phyloP scores from a whole-genome alignment of 345 rosid genomes.

The Dipteronia dyeriana region DNA sequence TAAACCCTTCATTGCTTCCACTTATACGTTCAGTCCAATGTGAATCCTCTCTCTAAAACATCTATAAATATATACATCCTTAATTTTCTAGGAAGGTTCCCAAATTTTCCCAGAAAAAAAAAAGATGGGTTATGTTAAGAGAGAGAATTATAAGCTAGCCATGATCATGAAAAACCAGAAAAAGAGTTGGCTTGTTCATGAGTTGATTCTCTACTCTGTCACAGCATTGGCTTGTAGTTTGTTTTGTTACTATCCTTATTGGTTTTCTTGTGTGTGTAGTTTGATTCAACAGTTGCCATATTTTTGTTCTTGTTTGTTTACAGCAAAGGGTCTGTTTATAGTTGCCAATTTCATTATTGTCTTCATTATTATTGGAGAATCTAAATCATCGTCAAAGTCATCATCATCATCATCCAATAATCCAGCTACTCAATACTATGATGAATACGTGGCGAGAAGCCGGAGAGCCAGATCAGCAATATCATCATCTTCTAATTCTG shows the following conservation, averaged over 20 bases:
- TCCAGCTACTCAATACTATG: conserved; percentile 28
- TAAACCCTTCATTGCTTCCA: conserved; percentile 16
- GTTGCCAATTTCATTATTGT: conserved; percentile 52
- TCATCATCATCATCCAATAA: conserved; percentile 9
- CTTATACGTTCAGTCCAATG: conserved; percentile 25
- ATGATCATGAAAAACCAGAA: conserved; percentile 30
- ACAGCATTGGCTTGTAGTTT: conserved; percentile 33
- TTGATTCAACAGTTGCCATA: conserved; percentile 26
- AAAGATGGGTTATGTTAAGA: conserved; percentile 14
- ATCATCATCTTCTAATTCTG: background rate
- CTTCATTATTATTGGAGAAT: conserved; percentile 55
- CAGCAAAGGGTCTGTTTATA: conserved; percentile 51
- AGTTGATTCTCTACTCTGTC: conserved; percentile 25
- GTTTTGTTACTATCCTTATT: conserved; percentile 22
- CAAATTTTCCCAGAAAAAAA: background rate
- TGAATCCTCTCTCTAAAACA: background rate
- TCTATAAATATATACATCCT: background rate
- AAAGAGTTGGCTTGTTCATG: conserved; percentile 22
- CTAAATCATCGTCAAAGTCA: background rate
- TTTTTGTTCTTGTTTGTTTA: conserved; percentile 28
- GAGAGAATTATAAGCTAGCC: conserved; percentile 14
- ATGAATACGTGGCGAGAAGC: conserved; percentile 47
- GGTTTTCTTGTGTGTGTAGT: conserved; percentile 30
- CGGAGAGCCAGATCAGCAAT: conserved; percentile 8
- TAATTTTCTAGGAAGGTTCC: background rate